Evolutionary conservation across 805 yeast genomes (phyloP).

Genomic region (Hanseniaspora mollemarum): DNA sequence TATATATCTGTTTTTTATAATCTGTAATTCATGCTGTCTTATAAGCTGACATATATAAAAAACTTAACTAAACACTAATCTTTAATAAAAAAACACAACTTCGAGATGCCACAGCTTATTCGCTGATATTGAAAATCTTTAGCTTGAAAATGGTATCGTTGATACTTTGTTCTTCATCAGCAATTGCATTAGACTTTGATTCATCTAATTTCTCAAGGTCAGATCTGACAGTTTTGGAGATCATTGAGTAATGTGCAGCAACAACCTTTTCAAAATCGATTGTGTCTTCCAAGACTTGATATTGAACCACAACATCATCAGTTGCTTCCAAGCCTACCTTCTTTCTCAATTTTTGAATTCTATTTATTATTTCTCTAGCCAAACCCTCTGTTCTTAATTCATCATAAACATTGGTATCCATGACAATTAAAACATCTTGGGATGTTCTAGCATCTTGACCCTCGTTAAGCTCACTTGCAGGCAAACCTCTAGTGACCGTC

Average conservation of each 20-base stretch:
- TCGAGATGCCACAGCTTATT: background rate
- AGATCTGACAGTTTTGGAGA: slow-evolving; percentile 67
- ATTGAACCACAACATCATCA: slow-evolving; percentile 85
- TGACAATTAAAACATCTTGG: slow-evolving; percentile 75
- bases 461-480: slow-evolving; percentile 47
- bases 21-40: too few species aligned
- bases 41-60: too few species aligned
- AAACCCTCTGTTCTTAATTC: slow-evolving; percentile 87
- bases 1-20: too few species aligned
- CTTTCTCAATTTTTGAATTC: slow-evolving; percentile 95
- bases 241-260: slow-evolving; percentile 50
- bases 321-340: slow-evolving; percentile 89
- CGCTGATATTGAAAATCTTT: slow-evolving; percentile 55
- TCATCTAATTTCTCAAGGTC: slow-evolving; percentile 35
- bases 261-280: slow-evolving; percentile 54
- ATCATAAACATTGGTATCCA: slow-evolving; percentile 78
- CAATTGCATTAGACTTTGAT: slow-evolving; percentile 44
- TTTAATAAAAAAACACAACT: too few species aligned
- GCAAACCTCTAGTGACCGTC: slow-evolving; percentile 79
- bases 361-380: slow-evolving; percentile 91
- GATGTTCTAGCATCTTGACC: slow-evolving; percentile 85
- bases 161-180: slow-evolving; percentile 77
- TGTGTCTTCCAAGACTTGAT: slow-evolving; percentile 50
- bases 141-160: slow-evolving; percentile 70
- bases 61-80: too few species aligned